These are phyloP conservation scores for Trichoderma sp. DNA, from an alignment of 2,329 filamentous ascomycete genomes.

Conservation along the genomic window DNA sequence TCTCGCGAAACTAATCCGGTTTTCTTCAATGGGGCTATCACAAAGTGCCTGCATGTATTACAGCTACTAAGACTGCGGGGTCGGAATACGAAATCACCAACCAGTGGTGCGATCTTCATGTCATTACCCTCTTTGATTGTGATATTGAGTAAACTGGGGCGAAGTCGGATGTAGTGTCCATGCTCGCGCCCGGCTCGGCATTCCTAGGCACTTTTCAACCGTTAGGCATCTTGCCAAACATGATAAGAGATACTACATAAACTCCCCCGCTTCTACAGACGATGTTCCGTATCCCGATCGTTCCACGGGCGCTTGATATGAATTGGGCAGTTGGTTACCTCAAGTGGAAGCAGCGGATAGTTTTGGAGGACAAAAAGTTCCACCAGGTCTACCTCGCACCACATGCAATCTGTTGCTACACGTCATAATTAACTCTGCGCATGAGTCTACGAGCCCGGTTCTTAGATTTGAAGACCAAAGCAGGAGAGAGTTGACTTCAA, in stretches of 20 bases:
- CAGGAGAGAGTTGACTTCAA: neutral
- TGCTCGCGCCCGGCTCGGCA: neutral
- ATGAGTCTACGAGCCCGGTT: neutral
- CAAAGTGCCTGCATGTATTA: neutral
- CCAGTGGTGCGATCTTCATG: neutral
- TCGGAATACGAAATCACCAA: neutral
- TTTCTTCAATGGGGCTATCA: neutral
- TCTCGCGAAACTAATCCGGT: neutral
- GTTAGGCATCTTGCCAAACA: neutral
- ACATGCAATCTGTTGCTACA: neutral
- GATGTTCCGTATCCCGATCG: neutral
- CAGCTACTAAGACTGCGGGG: neutral
- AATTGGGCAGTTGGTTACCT: conserved; percentile 11
- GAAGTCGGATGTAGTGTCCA: neutral
- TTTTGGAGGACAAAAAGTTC: conserved; percentile 2
- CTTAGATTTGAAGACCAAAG: neutral
- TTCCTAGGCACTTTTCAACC: neutral
- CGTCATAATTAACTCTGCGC: neutral
- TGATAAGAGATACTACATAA: neutral
- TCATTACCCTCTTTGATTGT: neutral
- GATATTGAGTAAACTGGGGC: neutral
- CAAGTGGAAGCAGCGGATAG: neutral
- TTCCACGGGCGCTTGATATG: conserved; percentile 16
- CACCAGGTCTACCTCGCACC: conserved; percentile 4
- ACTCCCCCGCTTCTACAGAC: conserved; percentile 6